Conservation (phyloP, 2,329 filamentous ascomycete species). For the Geosmithia putterillii region DNA sequence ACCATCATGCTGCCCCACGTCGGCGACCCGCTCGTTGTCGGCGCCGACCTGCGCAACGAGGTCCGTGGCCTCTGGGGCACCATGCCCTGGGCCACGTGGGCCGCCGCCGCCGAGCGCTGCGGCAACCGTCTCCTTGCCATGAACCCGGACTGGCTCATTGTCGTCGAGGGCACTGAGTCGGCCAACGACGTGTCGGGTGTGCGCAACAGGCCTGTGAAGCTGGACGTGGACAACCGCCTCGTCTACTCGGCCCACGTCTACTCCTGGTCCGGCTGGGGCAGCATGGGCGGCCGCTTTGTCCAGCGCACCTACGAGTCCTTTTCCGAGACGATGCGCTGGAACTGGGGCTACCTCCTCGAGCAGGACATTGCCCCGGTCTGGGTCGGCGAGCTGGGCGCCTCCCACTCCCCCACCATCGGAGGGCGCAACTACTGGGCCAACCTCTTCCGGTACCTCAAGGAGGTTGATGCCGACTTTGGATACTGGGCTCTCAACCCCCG, state of each 20-base stretch:
- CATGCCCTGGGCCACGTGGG: conserved; percentile 55
- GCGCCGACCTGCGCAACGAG: conserved; percentile 57
- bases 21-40: conserved; percentile 49
- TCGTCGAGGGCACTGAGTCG: conserved; percentile 57
- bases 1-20: conserved; percentile 47
- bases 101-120: conserved; percentile 48
- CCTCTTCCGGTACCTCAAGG: conserved; percentile 44
- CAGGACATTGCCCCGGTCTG: conserved; percentile 42
- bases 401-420: conserved; percentile 36
- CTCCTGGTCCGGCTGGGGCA: conserved; percentile 59
- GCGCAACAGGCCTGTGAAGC: conserved; percentile 38
- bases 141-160: conserved; percentile 51
- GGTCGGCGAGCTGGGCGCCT: conserved; percentile 56
- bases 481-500: conserved; percentile 61
- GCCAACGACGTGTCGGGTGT: conserved; percentile 52
- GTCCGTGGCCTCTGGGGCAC: conserved; percentile 58
- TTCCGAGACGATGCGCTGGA: conserved; percentile 45
- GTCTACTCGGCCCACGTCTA: conserved; percentile 62
- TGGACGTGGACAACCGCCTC: conserved; percentile 40
- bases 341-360: conserved; percentile 53
- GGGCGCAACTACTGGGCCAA: conserved; percentile 56
- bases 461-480: conserved; percentile 50
- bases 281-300: conserved; percentile 44
- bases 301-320: conserved; percentile 52
- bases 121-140: conserved; percentile 47